Conservation (phyloP, 345 rosid genomes). For the Ceriops tagal region DNA sequence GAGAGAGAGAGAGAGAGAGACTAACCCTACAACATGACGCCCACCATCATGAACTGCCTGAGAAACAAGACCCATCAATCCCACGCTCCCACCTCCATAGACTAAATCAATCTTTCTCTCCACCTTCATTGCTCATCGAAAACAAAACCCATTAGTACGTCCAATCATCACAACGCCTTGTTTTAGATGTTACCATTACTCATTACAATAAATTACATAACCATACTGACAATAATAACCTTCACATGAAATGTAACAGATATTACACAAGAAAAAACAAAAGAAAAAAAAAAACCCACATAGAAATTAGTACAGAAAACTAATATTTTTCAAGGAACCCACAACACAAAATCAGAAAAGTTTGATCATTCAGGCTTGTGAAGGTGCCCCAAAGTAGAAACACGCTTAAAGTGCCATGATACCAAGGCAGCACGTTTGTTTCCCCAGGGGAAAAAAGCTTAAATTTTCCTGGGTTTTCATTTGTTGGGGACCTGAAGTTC, state of each 20-base stretch:
- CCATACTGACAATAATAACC: conserved; percentile 11
- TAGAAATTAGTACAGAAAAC: not conserved
- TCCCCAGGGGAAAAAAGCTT: conserved; percentile 27
- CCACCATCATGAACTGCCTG: conserved; percentile 99
- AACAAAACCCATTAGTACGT: conserved; percentile 36
- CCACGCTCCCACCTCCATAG: conserved; percentile 97
- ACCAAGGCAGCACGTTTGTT: conserved; percentile 55
- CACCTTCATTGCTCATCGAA: conserved; percentile 54
- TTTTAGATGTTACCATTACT: not conserved
- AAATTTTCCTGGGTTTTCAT: not conserved
- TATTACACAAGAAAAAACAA: not conserved
- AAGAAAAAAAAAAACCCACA: too few species aligned
- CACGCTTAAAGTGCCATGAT: conserved; percentile 46
- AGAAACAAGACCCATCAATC: conserved; percentile 97
- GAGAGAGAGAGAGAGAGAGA: conserved; percentile 25
- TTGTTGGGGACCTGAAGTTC: too few species aligned
- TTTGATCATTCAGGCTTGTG: conserved; percentile 22
- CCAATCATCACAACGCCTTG: conserved; percentile 22
- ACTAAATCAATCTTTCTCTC: conserved; percentile 92
- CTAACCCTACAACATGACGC: conserved; percentile 98
- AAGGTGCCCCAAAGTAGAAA: conserved; percentile 20
- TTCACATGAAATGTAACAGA: conserved; percentile 16
- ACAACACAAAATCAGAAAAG: conserved; percentile 29
- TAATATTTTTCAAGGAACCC: conserved; percentile 13
- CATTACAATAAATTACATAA: not conserved